These are phyloP conservation scores for Cinchona pubescens DNA, from an alignment of 257 asterid genomes.

Conservation along the genomic window DNA sequence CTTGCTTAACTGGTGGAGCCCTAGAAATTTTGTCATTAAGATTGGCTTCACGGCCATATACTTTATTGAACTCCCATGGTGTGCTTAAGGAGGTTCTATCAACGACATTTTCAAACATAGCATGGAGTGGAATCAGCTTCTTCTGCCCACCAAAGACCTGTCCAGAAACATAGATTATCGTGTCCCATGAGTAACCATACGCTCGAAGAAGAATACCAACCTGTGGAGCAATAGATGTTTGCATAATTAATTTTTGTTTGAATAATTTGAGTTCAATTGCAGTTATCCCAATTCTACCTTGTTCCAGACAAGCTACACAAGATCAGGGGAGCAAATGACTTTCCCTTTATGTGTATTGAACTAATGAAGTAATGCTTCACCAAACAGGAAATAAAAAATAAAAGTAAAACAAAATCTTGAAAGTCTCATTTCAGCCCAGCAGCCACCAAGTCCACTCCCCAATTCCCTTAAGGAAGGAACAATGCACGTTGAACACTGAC, in stretches of 20 bases:
- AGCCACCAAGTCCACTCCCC: background rate
- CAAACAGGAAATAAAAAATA: no score
- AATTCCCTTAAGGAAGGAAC: background rate
- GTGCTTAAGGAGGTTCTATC: slow-evolving; percentile 85
- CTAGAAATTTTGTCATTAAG: slow-evolving; percentile 54
- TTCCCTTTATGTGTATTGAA: background rate
- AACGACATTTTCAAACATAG: slow-evolving; percentile 90
- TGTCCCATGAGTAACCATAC: slow-evolving; percentile 83
- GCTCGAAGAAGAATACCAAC: slow-evolving; percentile 92
- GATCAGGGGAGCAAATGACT: background rate
- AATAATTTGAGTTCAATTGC: background rate
- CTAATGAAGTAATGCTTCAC: background rate
- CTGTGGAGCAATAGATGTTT: slow-evolving; percentile 38
- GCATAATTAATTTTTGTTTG: background rate
- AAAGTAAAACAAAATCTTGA: no score
- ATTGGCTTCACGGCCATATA: slow-evolving; percentile 86
- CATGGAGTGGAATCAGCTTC: slow-evolving; percentile 86
- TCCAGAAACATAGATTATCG: slow-evolving; percentile 77
- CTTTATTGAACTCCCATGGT: slow-evolving; percentile 60
- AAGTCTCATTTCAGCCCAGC: background rate
- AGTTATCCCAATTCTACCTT: background rate
- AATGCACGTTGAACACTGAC: background rate
- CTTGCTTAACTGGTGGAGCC: slow-evolving; percentile 43
- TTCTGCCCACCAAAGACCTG: slow-evolving; percentile 97
- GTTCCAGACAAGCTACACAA: background rate